Evolutionary conservation across 164 flowering plant species (phyloP), one percentile per base, ranked within the genome.

Genomic region (Vitis amurensis): DNA sequence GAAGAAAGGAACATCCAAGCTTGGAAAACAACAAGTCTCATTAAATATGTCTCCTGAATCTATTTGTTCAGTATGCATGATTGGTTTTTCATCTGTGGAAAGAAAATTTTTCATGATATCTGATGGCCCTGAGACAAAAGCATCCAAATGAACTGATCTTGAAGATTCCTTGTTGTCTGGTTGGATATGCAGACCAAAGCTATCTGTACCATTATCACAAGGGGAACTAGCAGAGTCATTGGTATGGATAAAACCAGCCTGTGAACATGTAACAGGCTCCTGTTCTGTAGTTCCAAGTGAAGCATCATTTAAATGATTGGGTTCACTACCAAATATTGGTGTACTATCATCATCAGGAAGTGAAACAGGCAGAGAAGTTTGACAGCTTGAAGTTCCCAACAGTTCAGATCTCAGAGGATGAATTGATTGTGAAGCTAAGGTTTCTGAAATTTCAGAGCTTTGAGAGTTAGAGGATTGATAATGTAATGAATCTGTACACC

Each of bases 1-100:
- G 61, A 91, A 80, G 73, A 93, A 96, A 11, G 99, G 99, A 70
- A 96, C 74, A 59, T 96, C 98, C 76, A 89, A 70, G 72, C 94
- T 89, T 50, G 99, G 99, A 77, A 93, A 89, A 27, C 93, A 97
- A 70, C 97, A 97, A 61, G 98, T 94, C 72, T 93, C 98, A 78
- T 96, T 93, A 69, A 76, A 92, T 31, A 96, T 76, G 68, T 79
- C 71, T 71, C 88, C 94, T 3, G 83, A 63, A 59, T 81, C 89
- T 27, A 74, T 74, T 66, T 82, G 68, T 67, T 82, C 81, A 31
- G 68, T 63, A 1, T 52, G 60, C 47, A 15, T 48, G 58, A 66
- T 64, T 67, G 71, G 68, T 52, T 55, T 75, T 66, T 77, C 86
- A 61, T 77, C 81, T 17, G 52, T 17, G 8, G 77, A n/a, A 52